phyloP scores from a whole-genome alignment of 805 yeast genomes.

The Saccharomycopsis oosterbeekiorum region DNA sequence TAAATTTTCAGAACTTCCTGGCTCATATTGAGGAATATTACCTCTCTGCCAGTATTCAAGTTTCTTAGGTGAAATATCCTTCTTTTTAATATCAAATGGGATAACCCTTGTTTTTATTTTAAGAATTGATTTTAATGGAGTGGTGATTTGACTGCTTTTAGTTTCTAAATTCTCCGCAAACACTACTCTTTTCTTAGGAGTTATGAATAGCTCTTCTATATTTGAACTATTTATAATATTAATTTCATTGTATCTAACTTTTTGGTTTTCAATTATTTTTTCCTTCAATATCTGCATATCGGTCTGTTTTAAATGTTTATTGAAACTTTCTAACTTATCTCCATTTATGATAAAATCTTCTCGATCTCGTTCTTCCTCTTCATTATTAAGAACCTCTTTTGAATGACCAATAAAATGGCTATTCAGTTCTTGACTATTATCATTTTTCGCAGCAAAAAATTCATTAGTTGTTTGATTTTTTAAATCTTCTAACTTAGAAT shows the following conservation, averaged over 20 bases:
- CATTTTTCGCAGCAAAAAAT: no score
- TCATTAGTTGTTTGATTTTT: no score
- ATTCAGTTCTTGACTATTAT: no score
- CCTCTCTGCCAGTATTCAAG: slow-evolving; percentile 16
- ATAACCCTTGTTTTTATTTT: neutral
- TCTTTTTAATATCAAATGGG: neutral
- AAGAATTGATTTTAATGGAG: slow-evolving; percentile 11
- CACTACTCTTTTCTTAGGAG: slow-evolving; percentile 4
- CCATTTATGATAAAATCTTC: no score
- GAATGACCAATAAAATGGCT: no score
- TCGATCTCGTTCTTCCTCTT: no score
- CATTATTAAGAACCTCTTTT: no score
- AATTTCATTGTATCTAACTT: neutral
- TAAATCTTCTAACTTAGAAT: no score
- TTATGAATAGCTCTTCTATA: neutral
- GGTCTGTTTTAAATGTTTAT: no score
- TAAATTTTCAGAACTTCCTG: neutral
- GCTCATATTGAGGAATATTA: slow-evolving; percentile 4
- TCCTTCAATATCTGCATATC: neutral
- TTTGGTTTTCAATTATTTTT: no score
- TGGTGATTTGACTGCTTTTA: neutral
- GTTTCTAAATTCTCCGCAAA: slow-evolving; percentile 4
- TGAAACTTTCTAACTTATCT: no score
- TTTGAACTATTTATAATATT: neutral
- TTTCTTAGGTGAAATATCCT: neutral